phyloP scores from a whole-genome alignment of 768 basidiomycete species.

The Sutorius australiensis region DNA sequence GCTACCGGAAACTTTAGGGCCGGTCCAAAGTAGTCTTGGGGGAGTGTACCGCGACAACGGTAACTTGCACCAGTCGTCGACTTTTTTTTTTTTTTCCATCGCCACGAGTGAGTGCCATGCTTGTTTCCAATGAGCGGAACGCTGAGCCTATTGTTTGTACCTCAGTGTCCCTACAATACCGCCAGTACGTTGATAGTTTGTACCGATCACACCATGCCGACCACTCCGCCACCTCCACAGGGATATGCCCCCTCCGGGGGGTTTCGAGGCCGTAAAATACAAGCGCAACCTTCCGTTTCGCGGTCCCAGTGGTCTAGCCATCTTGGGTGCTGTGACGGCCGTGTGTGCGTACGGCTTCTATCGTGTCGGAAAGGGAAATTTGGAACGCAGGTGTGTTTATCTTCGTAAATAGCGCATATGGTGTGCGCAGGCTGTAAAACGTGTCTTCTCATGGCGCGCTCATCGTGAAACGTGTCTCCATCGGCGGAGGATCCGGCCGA shows the following conservation, averaged over 20 bases:
- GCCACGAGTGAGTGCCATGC: conserved; percentile 18
- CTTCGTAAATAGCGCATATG: conserved; percentile 19
- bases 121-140: not conserved
- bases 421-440: conserved; percentile 65
- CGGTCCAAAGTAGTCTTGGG: conserved; percentile 9
- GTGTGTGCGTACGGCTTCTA: conserved; percentile 92
- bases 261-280: conserved; percentile 91
- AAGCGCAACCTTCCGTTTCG: conserved; percentile 92
- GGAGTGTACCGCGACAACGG: not conserved
- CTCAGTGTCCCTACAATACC: conserved; percentile 27
- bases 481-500: conserved; percentile 46
- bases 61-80: conserved; percentile 1
- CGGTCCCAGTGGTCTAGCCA: conserved; percentile 78
- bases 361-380: conserved; percentile 82
- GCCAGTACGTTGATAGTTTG: conserved; percentile 25
- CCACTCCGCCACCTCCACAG: conserved; percentile 39
- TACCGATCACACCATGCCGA: conserved; percentile 6
- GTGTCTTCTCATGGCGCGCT: conserved; percentile 56
- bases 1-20: conserved; percentile 27
- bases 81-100: not conserved
- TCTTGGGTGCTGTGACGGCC: conserved; percentile 82
- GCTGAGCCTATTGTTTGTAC: not conserved
- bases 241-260: conserved; percentile 93
- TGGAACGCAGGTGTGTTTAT: conserved; percentile 82
- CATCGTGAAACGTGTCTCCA: conserved; percentile 64